Evolutionary conservation across 2,329 filamentous ascomycete species (phyloP), one percentile per base, ranked within the genome.

Genomic region (Penicillium hordei): DNA sequence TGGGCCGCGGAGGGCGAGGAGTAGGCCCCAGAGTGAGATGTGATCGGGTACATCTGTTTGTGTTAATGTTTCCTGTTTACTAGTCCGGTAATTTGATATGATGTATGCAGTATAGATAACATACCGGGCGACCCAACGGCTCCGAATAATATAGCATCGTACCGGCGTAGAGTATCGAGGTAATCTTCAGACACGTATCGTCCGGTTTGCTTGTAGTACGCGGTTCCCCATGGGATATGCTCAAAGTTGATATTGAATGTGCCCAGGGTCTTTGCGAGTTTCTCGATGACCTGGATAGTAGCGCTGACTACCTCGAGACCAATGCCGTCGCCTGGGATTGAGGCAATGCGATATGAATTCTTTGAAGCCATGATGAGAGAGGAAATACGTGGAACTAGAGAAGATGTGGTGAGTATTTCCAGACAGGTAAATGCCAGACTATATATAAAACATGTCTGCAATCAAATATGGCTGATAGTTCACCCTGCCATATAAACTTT

Each of bases 281-380:
- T 78, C 57, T 77, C 71, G 17, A 83, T 66, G 19, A 79, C 78
- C 63, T 78, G 67, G 9, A 81, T 76, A 4, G 83, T 81, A 2
- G 83, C 84, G 29, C 79, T 75, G 33, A 87, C 79, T n/a, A 88
- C 85, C 69, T 88, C 85, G 2, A 79, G 78, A 29, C 86, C 85
- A 50, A 89, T 87, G 27, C 86, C 84, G 68, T 88, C 84, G 15
- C 83, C 84, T 8, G 86, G 82, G 60, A 88, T 86, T 25, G 84
- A 82, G 57, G 85, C 82, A 61, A 87, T 82, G 64, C 75, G 78
- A 69, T 83, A 83, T 17, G 64, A 55, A 4, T 57, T 53, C 19
- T 29, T 57, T 31, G 48, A 34, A 25, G 58, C 7, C 57, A 62
- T 59, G 19, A 15, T 29, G 2, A 19, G 15, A 2, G 15, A 31